These are phyloP conservation scores for Malbranchea zuffiana DNA, from an alignment of 2,329 filamentous ascomycete species.

Conservation along the genomic window DNA sequence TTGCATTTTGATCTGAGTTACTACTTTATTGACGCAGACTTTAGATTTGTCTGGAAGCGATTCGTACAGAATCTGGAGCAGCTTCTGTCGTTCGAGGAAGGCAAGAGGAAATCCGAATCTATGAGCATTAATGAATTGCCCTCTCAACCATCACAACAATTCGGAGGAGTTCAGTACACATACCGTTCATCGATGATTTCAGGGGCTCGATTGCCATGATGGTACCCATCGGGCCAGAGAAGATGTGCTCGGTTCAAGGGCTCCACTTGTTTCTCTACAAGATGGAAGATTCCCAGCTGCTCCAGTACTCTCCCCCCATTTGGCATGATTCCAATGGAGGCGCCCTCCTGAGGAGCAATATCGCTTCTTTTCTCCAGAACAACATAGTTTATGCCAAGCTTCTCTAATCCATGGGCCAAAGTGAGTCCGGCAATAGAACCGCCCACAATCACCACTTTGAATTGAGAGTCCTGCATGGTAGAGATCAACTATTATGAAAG, in stretches of 20 bases:
- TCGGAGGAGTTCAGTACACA: too few species aligned
- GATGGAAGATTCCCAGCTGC: constrained; percentile 38
- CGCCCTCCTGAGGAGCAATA: constrained; percentile 40
- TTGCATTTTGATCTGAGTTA: constrained; percentile 20
- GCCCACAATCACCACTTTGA: constrained; percentile 39
- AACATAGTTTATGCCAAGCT: constrained; percentile 38
- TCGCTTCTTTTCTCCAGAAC: constrained; percentile 37
- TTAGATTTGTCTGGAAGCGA: constrained; percentile 24
- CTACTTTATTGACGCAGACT: constrained; percentile 22
- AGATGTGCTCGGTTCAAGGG: not conserved
- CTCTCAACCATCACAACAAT: too few species aligned
- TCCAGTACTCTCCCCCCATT: constrained; percentile 39
- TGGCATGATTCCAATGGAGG: constrained; percentile 38
- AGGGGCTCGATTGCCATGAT: not conserved
- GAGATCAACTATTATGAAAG: too few species aligned
- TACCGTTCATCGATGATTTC: not conserved
- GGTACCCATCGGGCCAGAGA: not conserved
- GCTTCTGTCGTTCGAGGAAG: constrained; percentile 6
- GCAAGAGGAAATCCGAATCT: constrained; percentile 10
- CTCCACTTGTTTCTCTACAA: not conserved
- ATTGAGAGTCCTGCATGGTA: not conserved
- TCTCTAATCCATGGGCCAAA: constrained; percentile 39
- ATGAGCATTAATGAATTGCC: too few species aligned
- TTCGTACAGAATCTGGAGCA: constrained; percentile 15
- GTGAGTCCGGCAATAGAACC: constrained; percentile 40